These are phyloP conservation scores for Pleurotus ostreatus DNA, from an alignment of 768 basidiomycete species.

Conservation along the genomic window DNA sequence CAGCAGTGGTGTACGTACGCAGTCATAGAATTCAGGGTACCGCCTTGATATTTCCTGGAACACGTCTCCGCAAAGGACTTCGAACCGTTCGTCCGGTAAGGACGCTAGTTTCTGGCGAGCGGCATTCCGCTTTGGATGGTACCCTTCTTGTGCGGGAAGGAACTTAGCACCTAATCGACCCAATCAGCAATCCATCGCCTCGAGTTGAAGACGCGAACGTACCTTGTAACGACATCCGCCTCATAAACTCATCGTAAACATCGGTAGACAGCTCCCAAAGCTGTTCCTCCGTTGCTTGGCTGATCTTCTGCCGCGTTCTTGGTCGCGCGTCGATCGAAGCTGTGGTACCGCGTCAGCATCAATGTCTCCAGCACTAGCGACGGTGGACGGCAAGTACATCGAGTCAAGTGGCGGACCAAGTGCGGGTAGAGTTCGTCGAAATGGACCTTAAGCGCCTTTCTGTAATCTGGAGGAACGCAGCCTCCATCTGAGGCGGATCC, in stretches of 20 bases:
- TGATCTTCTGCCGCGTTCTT: not conserved
- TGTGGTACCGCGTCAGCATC: not conserved
- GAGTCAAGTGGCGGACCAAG: not conserved
- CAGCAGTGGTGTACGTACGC: not conserved
- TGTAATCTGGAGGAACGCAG: not conserved
- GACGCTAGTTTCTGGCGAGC: not conserved
- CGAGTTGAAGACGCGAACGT: too few species aligned
- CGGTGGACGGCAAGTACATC: not conserved
- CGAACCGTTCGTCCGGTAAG: not conserved
- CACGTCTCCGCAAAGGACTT: conserved; percentile 60
- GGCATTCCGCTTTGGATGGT: conserved; percentile 81
- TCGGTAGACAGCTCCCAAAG: conserved; percentile 3
- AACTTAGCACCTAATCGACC: not conserved
- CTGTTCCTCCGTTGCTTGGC: not conserved
- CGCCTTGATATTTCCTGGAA: conserved; percentile 67
- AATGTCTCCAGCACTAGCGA: not conserved
- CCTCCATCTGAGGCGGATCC: too few species aligned
- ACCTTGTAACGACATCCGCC: too few species aligned
- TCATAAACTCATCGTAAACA: not conserved
- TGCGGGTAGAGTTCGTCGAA: not conserved
- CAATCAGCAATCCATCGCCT: too few species aligned
- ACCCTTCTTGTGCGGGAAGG: conserved; percentile 24
- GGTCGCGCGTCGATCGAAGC: not conserved
- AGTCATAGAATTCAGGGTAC: conserved; percentile 66
- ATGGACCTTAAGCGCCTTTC: not conserved